Base-by-base conservation (phyloP, 495 filamentous ascomycete genomes). In the Astrothelium subdiscretum region DNA sequence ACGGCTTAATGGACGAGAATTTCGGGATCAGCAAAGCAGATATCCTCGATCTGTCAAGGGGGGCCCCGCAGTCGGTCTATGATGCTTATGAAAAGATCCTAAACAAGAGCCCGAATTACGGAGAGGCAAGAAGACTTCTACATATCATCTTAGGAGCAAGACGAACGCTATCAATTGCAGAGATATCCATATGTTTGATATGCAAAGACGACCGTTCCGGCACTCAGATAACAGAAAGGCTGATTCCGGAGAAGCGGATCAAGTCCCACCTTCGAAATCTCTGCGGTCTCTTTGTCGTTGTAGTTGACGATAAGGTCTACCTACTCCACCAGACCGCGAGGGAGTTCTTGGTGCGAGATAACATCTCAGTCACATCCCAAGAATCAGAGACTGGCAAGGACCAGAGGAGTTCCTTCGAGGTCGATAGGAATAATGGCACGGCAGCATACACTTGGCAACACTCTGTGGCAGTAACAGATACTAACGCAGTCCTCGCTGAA, bases 61-160 rank as follows among this genome's bases (percentile, higher is more conserved):
- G 65, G 2, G 58, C 77, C 15, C 78, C 77, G 3, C 22, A 64
- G 8, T 68, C 68, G 5, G 72, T 78, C 11, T 59, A 76, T 12
- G 66, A 73, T 0, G 75, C 76, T 31, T 82, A 82, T 60, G 74
- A 77, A 0, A 66, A 63, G 32, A 76, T 81, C 13, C 68, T 80
- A 0, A 35, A 26, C 1, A 54, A 29, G 2, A 54, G 48, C 24
- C 4, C 4, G n/a, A 15, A 54, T 20, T 3, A 1, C 4, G 0
- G 15, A 27, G 15, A 27, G 2, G 4, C 48, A 8, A 54, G 48
- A 54, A 26, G 48, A 29, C 48, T 54, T 27, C 48, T 54, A 27
- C 22, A 29, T 8, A 54, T 54, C 6, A 29, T 54, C 3, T 15
- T 54, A 15, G 48, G 22, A 11, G 48, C 48, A 0, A 29, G 29